phyloP scores from a whole-genome alignment of 768 basidiomycete species.

The Dendrothele bispora region DNA sequence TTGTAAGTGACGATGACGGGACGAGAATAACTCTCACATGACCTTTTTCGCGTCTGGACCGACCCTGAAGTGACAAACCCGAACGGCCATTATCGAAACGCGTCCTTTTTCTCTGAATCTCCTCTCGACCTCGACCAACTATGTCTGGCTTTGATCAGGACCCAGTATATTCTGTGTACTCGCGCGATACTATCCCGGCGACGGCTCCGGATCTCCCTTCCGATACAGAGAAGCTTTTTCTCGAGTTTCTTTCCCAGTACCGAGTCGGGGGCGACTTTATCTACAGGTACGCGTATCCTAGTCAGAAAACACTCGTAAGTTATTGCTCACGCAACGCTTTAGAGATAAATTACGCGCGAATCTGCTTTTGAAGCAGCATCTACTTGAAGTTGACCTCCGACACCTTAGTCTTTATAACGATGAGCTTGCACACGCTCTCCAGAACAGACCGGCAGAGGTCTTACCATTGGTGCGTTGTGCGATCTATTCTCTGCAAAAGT shows the following conservation, averaged over 20 bases:
- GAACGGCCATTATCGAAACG: too few species aligned
- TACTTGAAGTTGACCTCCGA: slow-evolving; percentile 84
- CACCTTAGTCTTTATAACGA: slow-evolving; percentile 86
- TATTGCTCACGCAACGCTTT: slow-evolving; percentile 11
- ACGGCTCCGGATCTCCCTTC: slow-evolving; percentile 71
- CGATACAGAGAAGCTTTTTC: slow-evolving; percentile 75
- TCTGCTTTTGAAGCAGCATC: slow-evolving; percentile 82
- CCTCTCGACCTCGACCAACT: slow-evolving; percentile 10
- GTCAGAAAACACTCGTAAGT: neutral
- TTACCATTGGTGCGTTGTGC: slow-evolving; percentile 70
- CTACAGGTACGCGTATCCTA: slow-evolving; percentile 62
- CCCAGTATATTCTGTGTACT: slow-evolving; percentile 77
- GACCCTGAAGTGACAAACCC: too few species aligned
- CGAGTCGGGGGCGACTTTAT: slow-evolving; percentile 89
- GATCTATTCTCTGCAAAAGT: neutral
- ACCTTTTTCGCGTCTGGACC: too few species aligned
- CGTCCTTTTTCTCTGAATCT: too few species aligned
- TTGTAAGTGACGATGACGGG: too few species aligned
- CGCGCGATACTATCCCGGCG: slow-evolving; percentile 61
- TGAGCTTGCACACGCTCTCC: slow-evolving; percentile 88
- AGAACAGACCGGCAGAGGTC: slow-evolving; percentile 86
- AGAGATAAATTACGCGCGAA: slow-evolving; percentile 90
- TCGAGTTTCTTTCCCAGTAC: slow-evolving; percentile 87
- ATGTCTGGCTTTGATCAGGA: slow-evolving; percentile 92
- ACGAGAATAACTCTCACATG: too few species aligned